Conservation (phyloP, 208 protist genomes). For the Polymyxa betae region DNA sequence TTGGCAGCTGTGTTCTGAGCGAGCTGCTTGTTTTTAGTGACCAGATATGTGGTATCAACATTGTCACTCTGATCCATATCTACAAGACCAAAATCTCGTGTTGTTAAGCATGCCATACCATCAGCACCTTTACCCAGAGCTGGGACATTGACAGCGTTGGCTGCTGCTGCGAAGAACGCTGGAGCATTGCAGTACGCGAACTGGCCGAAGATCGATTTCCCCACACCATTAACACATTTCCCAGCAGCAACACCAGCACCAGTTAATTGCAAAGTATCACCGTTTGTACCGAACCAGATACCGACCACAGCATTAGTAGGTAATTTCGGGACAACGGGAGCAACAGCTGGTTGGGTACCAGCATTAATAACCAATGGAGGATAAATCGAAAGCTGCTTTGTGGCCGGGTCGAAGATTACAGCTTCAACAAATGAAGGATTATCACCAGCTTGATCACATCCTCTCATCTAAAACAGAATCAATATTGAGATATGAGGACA, state of each 20-base stretch:
- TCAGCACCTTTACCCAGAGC: neutral
- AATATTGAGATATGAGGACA: neutral
- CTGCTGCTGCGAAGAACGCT: neutral
- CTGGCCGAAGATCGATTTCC: conserved; percentile 43
- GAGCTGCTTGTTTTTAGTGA: neutral
- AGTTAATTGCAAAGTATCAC: conserved; percentile 10
- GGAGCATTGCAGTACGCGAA: conserved; percentile 49
- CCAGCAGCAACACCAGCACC: conserved; percentile 3
- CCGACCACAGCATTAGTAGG: conserved; percentile 36
- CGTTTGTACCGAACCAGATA: conserved; percentile 47
- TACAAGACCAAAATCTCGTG: neutral
- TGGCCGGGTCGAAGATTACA: conserved; percentile 40
- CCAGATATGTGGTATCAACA: conserved; percentile 11
- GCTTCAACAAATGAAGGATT: conserved; percentile 36
- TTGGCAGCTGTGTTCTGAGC: conserved; percentile 49
- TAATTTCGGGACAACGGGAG: neutral
- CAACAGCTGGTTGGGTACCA: conserved; percentile 5
- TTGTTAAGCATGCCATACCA: neutral
- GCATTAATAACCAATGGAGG: conserved; percentile 14
- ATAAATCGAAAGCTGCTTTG: neutral
- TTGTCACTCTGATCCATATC: conserved; percentile 48
- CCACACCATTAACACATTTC: conserved; percentile 40
- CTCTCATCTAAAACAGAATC: neutral
- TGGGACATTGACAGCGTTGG: neutral
- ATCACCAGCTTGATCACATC: conserved; percentile 39